Percentiles rank a stretch among this genome's conserved stretches.
These are phyloP conservation scores for Cudoniella acicularis DNA, from an alignment of 495 filamentous ascomycete species.

Conservation along the genomic window DNA sequence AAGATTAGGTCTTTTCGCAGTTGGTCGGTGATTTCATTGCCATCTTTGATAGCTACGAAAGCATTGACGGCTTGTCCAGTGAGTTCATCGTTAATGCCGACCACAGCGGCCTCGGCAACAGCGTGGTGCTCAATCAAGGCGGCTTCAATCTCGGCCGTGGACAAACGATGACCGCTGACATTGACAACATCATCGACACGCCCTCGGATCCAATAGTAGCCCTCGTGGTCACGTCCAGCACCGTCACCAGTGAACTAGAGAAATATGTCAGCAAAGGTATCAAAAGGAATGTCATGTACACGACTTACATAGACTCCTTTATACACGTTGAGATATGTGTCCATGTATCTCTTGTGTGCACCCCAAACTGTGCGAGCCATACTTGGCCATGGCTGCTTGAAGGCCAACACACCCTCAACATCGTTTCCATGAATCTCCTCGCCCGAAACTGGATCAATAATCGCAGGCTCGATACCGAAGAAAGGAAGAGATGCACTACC, in stretches of 20 bases:
- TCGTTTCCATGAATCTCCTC: constrained; percentile 94
- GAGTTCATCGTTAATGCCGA: constrained; percentile 88
- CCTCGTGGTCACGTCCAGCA: constrained; percentile 94
- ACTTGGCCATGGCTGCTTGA: constrained; percentile 98
- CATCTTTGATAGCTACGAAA: constrained; percentile 91
- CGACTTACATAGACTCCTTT: constrained; percentile 91
- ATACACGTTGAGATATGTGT: constrained; percentile 97
- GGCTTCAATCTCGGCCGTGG: constrained; percentile 96
- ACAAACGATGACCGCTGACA: constrained; percentile 91
- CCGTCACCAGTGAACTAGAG: constrained; percentile 94
- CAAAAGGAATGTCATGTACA: background rate
- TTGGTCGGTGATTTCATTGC: constrained; percentile 71
- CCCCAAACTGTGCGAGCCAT: constrained; percentile 99
- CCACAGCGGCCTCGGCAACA: constrained; percentile 93
- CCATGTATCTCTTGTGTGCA: constrained; percentile 97
- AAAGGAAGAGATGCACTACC: constrained; percentile 78
- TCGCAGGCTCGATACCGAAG: constrained; percentile 97
- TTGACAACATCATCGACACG: constrained; percentile 99
- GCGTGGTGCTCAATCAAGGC: constrained; percentile 86
- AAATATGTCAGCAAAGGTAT: background rate
- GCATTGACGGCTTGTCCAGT: constrained; percentile 97
- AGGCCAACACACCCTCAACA: constrained; percentile 94
- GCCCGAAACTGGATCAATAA: constrained; percentile 94
- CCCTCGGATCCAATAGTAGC: constrained; percentile 99
- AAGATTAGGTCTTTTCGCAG: constrained; percentile 88